These are phyloP conservation scores for Talaromyces trachyspermus DNA, from an alignment of 495 filamentous ascomycete species.

Conservation along the genomic window DNA sequence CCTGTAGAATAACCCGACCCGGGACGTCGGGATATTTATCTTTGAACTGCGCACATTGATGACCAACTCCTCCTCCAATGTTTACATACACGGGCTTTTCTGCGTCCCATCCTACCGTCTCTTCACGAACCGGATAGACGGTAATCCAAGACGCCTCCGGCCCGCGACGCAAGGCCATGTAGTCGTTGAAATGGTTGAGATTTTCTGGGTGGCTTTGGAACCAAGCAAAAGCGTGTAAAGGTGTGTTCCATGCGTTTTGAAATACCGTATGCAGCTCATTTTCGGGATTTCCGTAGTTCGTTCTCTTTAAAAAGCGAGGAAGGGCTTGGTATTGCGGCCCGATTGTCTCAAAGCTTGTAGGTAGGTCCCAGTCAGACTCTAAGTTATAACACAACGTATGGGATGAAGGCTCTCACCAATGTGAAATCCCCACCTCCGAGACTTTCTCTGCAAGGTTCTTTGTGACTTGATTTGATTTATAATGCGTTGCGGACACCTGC, in stretches of 20 bases:
- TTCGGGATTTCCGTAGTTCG: not conserved
- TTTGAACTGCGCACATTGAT: conserved; percentile 8
- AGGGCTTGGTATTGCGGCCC: not conserved
- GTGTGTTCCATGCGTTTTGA: conserved; percentile 6
- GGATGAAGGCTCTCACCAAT: not conserved
- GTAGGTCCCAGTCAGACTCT: not conserved
- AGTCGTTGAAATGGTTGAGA: conserved; percentile 9
- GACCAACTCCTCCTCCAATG: conserved; percentile 11
- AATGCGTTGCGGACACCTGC: not conserved
- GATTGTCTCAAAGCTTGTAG: not conserved
- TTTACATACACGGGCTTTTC: conserved; percentile 11
- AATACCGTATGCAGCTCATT: not conserved
- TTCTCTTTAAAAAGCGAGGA: not conserved
- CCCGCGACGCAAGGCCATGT: conserved; percentile 13
- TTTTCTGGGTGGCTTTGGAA: conserved; percentile 7
- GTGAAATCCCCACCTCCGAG: not conserved
- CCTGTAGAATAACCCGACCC: conserved; percentile 35
- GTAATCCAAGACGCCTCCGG: conserved; percentile 8
- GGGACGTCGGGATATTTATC: conserved; percentile 15
- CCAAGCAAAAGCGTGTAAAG: not conserved
- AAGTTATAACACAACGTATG: not conserved
- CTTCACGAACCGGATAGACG: conserved; percentile 12
- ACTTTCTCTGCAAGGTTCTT: not conserved
- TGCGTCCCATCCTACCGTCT: not conserved
- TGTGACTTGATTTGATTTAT: not conserved